These are phyloP conservation scores for Mucor irregularis DNA, from an alignment of 371 early-diverging fungal species.

Conservation along the genomic window DNA sequence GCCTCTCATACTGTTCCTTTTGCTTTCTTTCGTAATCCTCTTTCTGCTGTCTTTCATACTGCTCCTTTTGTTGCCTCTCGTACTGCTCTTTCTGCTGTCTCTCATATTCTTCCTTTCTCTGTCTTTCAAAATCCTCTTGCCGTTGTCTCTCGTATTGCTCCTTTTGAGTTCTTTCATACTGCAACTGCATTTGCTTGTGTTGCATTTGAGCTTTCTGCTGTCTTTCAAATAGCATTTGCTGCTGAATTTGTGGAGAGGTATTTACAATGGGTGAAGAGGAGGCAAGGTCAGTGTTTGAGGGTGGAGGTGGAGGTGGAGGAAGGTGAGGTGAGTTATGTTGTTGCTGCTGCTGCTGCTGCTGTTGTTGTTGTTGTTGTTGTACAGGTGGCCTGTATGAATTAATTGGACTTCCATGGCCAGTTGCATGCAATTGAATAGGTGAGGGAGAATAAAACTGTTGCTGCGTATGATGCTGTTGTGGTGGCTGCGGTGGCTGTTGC, in stretches of 20 bases:
- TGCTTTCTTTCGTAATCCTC: background rate
- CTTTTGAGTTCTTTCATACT: no score
- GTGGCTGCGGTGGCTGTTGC: background rate
- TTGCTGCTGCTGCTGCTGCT: background rate
- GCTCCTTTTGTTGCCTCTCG: background rate
- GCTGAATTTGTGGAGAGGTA: background rate
- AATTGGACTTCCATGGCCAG: background rate
- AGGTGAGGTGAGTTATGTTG: background rate
- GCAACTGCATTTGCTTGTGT: no score
- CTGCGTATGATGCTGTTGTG: background rate
- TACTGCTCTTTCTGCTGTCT: background rate
- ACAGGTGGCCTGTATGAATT: background rate
- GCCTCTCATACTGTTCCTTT: background rate
- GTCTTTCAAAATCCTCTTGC: no score
- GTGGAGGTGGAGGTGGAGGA: background rate
- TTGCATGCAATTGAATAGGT: background rate
- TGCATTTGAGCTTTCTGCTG: no score
- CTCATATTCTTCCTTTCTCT: no score
- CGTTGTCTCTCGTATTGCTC: no score
- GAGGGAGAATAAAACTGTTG: background rate
- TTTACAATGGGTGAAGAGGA: background rate
- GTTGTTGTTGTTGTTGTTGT: background rate
- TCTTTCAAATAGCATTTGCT: background rate
- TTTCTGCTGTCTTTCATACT: background rate
- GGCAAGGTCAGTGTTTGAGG: background rate